Base-by-base conservation (phyloP, 768 basidiomycete genomes). In the Rhodotorula kratochvilovae region DNA sequence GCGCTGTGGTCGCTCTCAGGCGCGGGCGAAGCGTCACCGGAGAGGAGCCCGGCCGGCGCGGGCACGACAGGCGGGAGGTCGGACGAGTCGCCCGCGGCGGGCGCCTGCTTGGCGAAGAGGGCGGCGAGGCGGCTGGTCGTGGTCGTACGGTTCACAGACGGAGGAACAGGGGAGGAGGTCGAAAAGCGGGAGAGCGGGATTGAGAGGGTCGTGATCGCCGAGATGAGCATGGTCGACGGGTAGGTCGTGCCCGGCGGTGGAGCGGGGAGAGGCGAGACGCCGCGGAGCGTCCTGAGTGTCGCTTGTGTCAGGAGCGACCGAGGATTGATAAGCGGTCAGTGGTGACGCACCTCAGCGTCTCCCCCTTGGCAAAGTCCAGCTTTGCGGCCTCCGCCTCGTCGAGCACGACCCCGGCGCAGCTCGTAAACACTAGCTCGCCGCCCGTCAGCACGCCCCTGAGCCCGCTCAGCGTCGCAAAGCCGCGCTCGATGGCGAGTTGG, bases 381-480 rank as follows among this genome's bases (percentile, higher is more conserved):
- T 50, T 39, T n/a, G n/a, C 45, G 45, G 85, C 45, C 78, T 75
- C 56, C 79, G 78, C 46, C 83, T 84, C 68, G 42, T 60, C 25
- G 33, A 55, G 45, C 33, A 64, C 61, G 21, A 61, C 31, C 11
- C 42, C 48, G 42, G 35, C 66, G 39, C 53, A 61, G n/a, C 66
- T 64, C 25, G 60, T 54, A 36, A 71, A 65, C 29, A 66, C 43
- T 23, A 75, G 54, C 27, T 46, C 29, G 59, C 53, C 46, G 48
- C 29, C 70, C 12, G 33, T 23, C 25, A 63, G 5, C 5, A 31
- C 81, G 86, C 91, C 93, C 31, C 93, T 83, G 36, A 97, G 81
- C 10, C 94, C 95, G 0, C 91, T 92, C 46, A 94, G 81, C 0
- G 91, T 91, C 7, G 92, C 84, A 21, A 92, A 80, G 8, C 58